Evolutionary conservation across 495 filamentous ascomycete genomes (phyloP), one percentile per base, ranked within the genome.

Genomic region (Elasticomyces elasticus): DNA sequence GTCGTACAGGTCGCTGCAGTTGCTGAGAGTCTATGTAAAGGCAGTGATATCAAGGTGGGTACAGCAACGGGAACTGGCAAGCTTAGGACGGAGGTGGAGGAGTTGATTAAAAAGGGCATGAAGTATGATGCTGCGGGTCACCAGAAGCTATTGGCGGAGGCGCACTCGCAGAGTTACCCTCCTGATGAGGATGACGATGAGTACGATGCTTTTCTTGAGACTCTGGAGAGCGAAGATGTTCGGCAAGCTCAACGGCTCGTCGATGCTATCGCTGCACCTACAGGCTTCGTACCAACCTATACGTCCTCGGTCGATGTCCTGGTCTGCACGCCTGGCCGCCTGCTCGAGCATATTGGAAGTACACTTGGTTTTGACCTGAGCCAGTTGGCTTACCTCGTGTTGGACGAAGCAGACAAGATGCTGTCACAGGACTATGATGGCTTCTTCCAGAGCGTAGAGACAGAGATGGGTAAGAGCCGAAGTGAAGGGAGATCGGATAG

Each of bases 371-470:
- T 95, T 62, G 79, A 74, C 2, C 72, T 89, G 45, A 74, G 82
- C 30, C 76, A 83, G 67, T 74, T 92, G 5, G 77, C 83, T 58
- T 97, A 88, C 89, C 74, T 91, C 19, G 79, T 94, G 19, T 85
- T 97, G 27, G 92, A 98, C 63, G 92, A 98, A 70, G 92, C 90
- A 0, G 92, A 97, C 68, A 81, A 90, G 58, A 72, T 97, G 6
- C 81, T 97, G 2, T 85, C 89, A 19, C 90, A 96, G 63, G 84
- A 92, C 62, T 97, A 90, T 88, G 74, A 94, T 5, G 58, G 58
- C 20, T 61, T 61, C 23, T 43, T 57, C 1, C 42, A 56, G 27
- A 28, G 42, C 25, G 10, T 61, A 5, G 49, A 57, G 20, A 30
- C 23, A 17, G 49, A 53, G 42, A 9, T 53, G 13, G 6, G 17